These are phyloP conservation scores for Akanthomyces lecanii DNA, from an alignment of 2,329 filamentous ascomycete species.

Conservation along the genomic window DNA sequence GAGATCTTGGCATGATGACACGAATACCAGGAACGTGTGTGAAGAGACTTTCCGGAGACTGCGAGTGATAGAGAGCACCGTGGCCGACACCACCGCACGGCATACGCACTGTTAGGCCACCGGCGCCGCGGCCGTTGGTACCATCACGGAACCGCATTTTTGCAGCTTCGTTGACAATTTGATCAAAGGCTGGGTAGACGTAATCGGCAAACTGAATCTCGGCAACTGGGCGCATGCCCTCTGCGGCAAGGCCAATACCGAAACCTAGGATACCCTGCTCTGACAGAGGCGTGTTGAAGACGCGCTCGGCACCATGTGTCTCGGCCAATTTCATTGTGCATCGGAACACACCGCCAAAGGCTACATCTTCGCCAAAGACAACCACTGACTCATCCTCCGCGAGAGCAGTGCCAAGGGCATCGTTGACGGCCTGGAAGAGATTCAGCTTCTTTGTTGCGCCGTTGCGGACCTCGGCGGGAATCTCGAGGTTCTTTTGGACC, in stretches of 20 bases:
- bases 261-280: slow-evolving; percentile 96
- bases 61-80: slow-evolving; percentile 81
- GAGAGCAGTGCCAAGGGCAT: slow-evolving; percentile 78
- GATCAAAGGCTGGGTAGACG: slow-evolving; percentile 87
- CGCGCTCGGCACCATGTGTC: slow-evolving; percentile 79
- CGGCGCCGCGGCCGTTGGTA: slow-evolving; percentile 54
- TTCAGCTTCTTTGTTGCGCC: slow-evolving; percentile 82
- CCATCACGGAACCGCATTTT: slow-evolving; percentile 80
- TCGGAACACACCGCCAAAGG: slow-evolving; percentile 93
- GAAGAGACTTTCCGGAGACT: slow-evolving; percentile 85
- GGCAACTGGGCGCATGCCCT: slow-evolving; percentile 88
- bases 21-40: slow-evolving; percentile 81
- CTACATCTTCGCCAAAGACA: slow-evolving; percentile 94
- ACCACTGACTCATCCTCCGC: slow-evolving; percentile 80
- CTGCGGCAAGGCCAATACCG: slow-evolving; percentile 81
- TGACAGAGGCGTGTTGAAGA: slow-evolving; percentile 93
- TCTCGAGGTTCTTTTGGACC: slow-evolving; percentile 66
- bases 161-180: slow-evolving; percentile 88
- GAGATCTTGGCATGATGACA: slow-evolving; percentile 82
- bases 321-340: slow-evolving; percentile 88
- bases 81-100: slow-evolving; percentile 86
- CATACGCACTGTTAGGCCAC: slow-evolving; percentile 84
- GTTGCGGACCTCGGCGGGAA: slow-evolving; percentile 61
- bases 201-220: slow-evolving; percentile 98
- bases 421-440: slow-evolving; percentile 89